phyloP scores from a whole-genome alignment of 2,329 filamentous ascomycete species.

The Paecilomyces fulvus region DNA sequence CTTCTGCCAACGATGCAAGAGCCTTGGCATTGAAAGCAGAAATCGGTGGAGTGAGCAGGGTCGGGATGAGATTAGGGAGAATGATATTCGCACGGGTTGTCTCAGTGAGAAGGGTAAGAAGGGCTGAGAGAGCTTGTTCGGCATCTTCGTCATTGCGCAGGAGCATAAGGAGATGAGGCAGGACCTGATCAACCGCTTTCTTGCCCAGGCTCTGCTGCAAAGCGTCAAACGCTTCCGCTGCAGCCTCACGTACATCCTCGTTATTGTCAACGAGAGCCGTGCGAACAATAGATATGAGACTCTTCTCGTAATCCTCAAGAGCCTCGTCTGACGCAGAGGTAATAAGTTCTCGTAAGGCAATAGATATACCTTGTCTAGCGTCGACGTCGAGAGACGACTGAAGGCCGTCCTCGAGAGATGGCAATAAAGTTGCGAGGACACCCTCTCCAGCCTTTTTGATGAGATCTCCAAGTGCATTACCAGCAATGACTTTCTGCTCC shows the following conservation, averaged over 20 bases:
- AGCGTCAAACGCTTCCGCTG: slow-evolving; percentile 93
- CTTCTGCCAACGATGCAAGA: slow-evolving; percentile 82
- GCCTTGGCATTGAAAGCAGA: slow-evolving; percentile 92
- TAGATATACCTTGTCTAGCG: slow-evolving; percentile 93
- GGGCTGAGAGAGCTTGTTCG: slow-evolving; percentile 82
- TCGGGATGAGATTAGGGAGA: slow-evolving; percentile 89
- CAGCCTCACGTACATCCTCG: slow-evolving; percentile 83
- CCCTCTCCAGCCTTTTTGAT: slow-evolving; percentile 95
- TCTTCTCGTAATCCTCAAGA: slow-evolving; percentile 90
- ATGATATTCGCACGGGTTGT: slow-evolving; percentile 92
- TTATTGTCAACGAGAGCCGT: slow-evolving; percentile 86
- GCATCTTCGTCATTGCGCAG: slow-evolving; percentile 78
- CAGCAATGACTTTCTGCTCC: slow-evolving; percentile 98
- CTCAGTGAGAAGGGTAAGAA: slow-evolving; percentile 90
- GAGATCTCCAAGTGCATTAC: slow-evolving; percentile 90
- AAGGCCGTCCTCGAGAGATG: slow-evolving; percentile 85
- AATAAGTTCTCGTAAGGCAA: slow-evolving; percentile 90
- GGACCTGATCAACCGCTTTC: slow-evolving; percentile 85
- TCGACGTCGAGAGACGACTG: slow-evolving; percentile 83
- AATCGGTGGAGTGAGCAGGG: slow-evolving; percentile 81
- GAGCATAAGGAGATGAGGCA: slow-evolving; percentile 86
- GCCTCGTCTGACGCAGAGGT: slow-evolving; percentile 79
- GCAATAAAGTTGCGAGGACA: slow-evolving; percentile 77
- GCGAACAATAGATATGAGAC: slow-evolving; percentile 85
- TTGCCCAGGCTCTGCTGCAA: slow-evolving; percentile 91